Conservation (phyloP, 2,329 filamentous ascomycete species). For the Alternaria tenuissima region DNA sequence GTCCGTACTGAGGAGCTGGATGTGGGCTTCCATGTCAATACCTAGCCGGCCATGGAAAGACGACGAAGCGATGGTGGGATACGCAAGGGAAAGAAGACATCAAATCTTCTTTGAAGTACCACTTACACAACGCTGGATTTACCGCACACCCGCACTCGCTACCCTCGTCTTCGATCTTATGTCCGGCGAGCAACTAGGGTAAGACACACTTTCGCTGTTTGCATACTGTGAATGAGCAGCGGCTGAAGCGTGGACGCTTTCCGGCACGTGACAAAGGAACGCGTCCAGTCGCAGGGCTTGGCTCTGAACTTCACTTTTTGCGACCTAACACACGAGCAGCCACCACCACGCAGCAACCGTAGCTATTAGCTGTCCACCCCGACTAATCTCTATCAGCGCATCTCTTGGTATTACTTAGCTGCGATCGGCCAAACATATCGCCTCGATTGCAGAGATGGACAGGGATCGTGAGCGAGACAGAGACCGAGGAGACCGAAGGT, state of each 20-base stretch:
- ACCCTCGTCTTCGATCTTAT: background rate
- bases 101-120: background rate
- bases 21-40: background rate
- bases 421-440: background rate
- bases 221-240: background rate
- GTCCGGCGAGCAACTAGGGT: background rate
- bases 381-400: slow-evolving; percentile 5
- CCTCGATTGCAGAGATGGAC: slow-evolving; percentile 37
- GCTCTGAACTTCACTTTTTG: slow-evolving; percentile 42
- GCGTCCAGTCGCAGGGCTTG: slow-evolving; percentile 25
- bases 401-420: background rate
- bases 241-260: slow-evolving; percentile 6
- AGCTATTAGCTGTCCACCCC: background rate
- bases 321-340: slow-evolving; percentile 19
- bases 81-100: background rate
- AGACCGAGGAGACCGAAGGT: slow-evolving; percentile 56
- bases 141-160: background rate
- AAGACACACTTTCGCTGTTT: slow-evolving; percentile 2
- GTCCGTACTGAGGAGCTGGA: background rate
- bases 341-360: slow-evolving; percentile 9
- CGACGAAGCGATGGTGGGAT: background rate
- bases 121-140: background rate
- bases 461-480: slow-evolving; percentile 53
- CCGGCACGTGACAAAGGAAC: slow-evolving; percentile 20
- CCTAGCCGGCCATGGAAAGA: background rate